Percentiles rank a stretch among this genome's conserved stretches.
phyloP scores from a whole-genome alignment of 1,284 basidiomycete species.

The Filobasidium uniguttulatum region DNA sequence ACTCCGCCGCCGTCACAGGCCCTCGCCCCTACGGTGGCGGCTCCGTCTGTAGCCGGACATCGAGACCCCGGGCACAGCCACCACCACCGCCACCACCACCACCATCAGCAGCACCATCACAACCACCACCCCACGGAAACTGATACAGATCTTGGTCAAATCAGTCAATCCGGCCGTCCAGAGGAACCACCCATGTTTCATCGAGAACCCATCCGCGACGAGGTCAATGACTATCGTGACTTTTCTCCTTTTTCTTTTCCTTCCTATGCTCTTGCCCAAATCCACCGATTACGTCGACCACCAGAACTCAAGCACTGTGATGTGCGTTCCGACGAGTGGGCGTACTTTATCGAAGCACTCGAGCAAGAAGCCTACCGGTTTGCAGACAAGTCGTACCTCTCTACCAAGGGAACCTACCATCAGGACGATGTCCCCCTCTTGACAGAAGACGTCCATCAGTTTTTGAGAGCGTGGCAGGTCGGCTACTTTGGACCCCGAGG shows the following conservation, averaged over 20 bases:
- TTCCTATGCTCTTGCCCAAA: background rate
- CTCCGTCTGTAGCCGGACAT: background rate
- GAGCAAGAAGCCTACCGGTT: slow-evolving; percentile 8
- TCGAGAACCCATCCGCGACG: slow-evolving; percentile 6
- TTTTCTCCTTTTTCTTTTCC: slow-evolving; percentile 11
- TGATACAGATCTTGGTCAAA: background rate
- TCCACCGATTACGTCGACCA: slow-evolving; percentile 6
- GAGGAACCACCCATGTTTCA: slow-evolving; percentile 14
- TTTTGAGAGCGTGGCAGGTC: slow-evolving; percentile 11
- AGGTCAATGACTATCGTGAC: slow-evolving; percentile 7
- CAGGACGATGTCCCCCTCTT: slow-evolving; percentile 2
- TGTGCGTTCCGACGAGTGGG: slow-evolving; percentile 11
- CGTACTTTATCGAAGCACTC: slow-evolving; percentile 12
- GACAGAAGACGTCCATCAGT: slow-evolving; percentile 8
- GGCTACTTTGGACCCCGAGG: slow-evolving; percentile 14
- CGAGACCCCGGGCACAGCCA: background rate
- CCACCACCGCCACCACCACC: background rate
- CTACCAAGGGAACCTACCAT: background rate
- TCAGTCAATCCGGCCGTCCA: background rate
- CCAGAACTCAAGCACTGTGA: slow-evolving; percentile 8
- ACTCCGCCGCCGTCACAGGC: background rate
- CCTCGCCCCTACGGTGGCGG: no score
- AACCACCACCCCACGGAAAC: background rate
- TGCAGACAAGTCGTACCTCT: slow-evolving; percentile 3
- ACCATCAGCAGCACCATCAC: background rate